Base-by-base conservation (phyloP, 257 asterid genomes). In the Nicotiana tabacum region DNA sequence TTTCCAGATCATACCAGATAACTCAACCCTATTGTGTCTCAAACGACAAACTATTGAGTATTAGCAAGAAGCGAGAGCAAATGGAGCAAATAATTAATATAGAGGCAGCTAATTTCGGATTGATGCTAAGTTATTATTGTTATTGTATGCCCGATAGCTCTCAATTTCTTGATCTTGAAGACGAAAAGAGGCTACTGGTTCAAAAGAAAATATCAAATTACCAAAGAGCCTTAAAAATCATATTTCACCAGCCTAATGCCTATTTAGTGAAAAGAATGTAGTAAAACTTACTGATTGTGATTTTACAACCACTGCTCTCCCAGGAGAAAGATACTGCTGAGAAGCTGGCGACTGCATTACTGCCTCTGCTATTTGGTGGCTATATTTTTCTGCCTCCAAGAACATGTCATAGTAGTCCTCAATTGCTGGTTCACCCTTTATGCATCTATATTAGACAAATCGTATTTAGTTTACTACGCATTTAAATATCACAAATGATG, bases 401-500 rank as follows among this genome's bases (percentile, higher is more conserved):
- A 89, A 85, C 90, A 92, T 85, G 86, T 92, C 98, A 82, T 82
- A 96, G 86, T 96, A 96, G 68, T 96, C 99, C 91, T 94, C 99
- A 77, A 96, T 93, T 39, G 92, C 97, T 15, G 99, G 98, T 83
- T 96, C 98, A 83, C 99, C 97, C 88, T 94, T 96, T 77, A 96
- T 96, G 89, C 99, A 96, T 84, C 99, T 96, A 88, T 85, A 91
- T 57, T 43, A 80, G 60, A 60, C 35, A 80, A 62, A 79, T 7
- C 7, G 1, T 29, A 27, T 58, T 48, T 51, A 51, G 30, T 67
- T 32, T 51, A 76, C 29, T 51, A 76, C 53, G 39, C 80, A 76
- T 48, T 48, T 76, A 51, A 76, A 51, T 76, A 76, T 76, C 43
- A 27, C 9, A 51, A 27, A 46, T 74, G 27, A 74, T 74, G 43